Evolutionary conservation across 1,284 basidiomycete species (phyloP).

Genomic region (Boletus semigastroideus): DNA sequence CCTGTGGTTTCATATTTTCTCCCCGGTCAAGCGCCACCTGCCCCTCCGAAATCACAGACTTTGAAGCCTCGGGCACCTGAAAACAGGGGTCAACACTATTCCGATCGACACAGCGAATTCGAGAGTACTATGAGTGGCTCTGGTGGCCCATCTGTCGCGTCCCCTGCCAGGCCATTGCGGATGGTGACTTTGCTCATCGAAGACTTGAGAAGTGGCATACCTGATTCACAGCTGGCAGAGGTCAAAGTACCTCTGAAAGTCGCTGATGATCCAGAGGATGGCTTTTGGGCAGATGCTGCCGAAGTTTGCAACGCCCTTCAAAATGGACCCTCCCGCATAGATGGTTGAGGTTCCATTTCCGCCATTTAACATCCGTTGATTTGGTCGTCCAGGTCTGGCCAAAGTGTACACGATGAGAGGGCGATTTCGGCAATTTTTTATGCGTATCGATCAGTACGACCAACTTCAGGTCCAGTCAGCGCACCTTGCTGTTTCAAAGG

Average conservation of each 20-base stretch:
- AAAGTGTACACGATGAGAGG: slow-evolving; percentile 67
- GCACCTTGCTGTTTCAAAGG: slow-evolving; percentile 45
- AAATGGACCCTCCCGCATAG: slow-evolving; percentile 61
- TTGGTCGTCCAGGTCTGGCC: slow-evolving; percentile 52
- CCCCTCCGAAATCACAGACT: slow-evolving; percentile 29
- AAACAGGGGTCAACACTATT: slow-evolving; percentile 26
- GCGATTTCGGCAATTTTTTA: slow-evolving; percentile 66
- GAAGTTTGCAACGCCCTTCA: slow-evolving; percentile 61
- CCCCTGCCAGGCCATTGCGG: slow-evolving; percentile 23
- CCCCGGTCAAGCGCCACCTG: slow-evolving; percentile 49
- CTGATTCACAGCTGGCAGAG: slow-evolving; percentile 63
- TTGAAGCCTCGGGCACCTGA: slow-evolving; percentile 25
- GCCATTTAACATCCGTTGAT: slow-evolving; percentile 3
- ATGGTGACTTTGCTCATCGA: slow-evolving; percentile 67
- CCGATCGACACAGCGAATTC: slow-evolving; percentile 26
- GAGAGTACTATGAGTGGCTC: slow-evolving; percentile 16
- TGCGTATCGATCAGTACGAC: slow-evolving; percentile 57
- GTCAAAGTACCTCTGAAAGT: slow-evolving; percentile 54
- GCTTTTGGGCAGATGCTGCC: slow-evolving; percentile 68
- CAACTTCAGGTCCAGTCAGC: slow-evolving; percentile 43
- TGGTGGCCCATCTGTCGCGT: slow-evolving; percentile 18
- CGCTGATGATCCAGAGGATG: slow-evolving; percentile 47
- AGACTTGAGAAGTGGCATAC: slow-evolving; percentile 51
- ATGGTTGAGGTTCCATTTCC: slow-evolving; percentile 44
- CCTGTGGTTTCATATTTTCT: slow-evolving; percentile 39